These are phyloP conservation scores for Diaporthe aspalathi DNA, from an alignment of 2,329 filamentous ascomycete species.

Conservation along the genomic window DNA sequence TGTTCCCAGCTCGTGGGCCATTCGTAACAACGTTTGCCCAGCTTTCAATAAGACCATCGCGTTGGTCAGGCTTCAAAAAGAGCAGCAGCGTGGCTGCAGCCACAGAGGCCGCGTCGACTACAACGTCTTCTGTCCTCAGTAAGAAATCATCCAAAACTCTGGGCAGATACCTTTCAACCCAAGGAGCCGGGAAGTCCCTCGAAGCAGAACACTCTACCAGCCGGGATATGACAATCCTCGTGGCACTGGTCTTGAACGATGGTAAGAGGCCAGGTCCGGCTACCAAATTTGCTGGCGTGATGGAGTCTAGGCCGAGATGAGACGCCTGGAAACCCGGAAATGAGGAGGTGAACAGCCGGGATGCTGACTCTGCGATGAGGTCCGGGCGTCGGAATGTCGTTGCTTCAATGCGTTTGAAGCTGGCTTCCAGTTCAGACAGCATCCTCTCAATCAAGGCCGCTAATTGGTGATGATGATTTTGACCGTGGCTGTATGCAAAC, in stretches of 20 bases:
- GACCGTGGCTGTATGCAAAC: slow-evolving; percentile 30
- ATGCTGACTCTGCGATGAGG: slow-evolving; percentile 71
- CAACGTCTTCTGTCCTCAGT: slow-evolving; percentile 61
- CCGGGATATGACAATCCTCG: slow-evolving; percentile 2
- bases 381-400: slow-evolving; percentile 70
- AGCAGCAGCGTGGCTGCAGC: slow-evolving; percentile 64
- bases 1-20: slow-evolving; percentile 52
- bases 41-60: slow-evolving; percentile 53
- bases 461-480: not conserved
- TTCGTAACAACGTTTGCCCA: slow-evolving; percentile 60
- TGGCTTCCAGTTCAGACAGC: slow-evolving; percentile 46
- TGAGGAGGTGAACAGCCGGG: slow-evolving; percentile 66
- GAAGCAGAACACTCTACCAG: not conserved
- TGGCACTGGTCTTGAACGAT: not conserved
- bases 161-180: slow-evolving; percentile 42
- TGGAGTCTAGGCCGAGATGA: slow-evolving; percentile 40
- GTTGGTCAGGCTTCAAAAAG: slow-evolving; percentile 52
- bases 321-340: slow-evolving; percentile 60
- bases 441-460: slow-evolving; percentile 29
- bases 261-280: slow-evolving; percentile 43
- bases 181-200: not conserved
- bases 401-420: slow-evolving; percentile 55
- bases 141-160: slow-evolving; percentile 59
- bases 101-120: slow-evolving; percentile 60
- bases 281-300: slow-evolving; percentile 41